These are phyloP conservation scores for Lotus japonicus DNA, from an alignment of 306 rosid species.

Conservation along the genomic window DNA sequence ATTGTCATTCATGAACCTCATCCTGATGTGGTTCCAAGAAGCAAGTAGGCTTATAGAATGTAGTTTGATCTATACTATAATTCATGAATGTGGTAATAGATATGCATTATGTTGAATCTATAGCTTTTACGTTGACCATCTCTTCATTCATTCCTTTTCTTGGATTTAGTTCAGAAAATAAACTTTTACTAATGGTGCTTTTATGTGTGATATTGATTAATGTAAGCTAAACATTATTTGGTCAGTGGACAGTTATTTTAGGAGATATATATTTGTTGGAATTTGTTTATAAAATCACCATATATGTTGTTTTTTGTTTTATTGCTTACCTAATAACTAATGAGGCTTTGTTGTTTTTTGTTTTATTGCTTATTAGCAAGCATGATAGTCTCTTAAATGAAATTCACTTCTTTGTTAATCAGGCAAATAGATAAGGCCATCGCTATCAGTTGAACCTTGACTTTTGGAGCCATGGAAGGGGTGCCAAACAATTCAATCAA, in stretches of 20 bases:
- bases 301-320: too few species aligned
- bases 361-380: background rate
- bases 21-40: background rate
- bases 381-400: background rate
- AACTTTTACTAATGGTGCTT: background rate
- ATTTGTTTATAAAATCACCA: too few species aligned
- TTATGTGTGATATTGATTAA: background rate
- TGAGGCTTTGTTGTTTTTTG: background rate
- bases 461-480: conserved; percentile 12
- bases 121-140: background rate
- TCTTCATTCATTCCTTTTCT: background rate
- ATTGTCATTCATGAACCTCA: background rate
- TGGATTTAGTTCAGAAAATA: background rate
- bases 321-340: too few species aligned
- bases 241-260: too few species aligned
- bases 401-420: conserved; percentile 16
- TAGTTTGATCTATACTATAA: conserved; percentile 1
- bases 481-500: background rate
- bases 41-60: background rate
- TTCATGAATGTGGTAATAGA: conserved; percentile 1
- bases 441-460: conserved; percentile 8
- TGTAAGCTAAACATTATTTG: too few species aligned
- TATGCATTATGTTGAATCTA: background rate
- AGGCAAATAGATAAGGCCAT: conserved; percentile 38
- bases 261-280: too few species aligned